phyloP scores from a whole-genome alignment of 2,329 filamentous ascomycete species.

The Colletotrichum sp. region DNA sequence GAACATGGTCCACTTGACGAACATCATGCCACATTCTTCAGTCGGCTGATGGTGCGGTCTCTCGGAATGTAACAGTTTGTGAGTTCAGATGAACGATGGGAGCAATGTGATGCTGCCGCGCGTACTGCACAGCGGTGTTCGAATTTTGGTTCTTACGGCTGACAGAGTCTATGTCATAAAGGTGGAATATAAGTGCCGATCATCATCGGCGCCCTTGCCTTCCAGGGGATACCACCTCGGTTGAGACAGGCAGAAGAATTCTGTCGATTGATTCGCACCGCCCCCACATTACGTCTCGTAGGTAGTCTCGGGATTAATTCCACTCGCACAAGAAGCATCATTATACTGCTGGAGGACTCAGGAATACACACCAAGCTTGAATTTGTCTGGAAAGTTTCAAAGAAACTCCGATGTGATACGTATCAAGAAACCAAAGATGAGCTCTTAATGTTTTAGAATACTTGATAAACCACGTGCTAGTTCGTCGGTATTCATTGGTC shows the following conservation, averaged over 20 bases:
- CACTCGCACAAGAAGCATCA: background rate
- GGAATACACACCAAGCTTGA: accelerated
- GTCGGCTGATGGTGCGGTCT: background rate
- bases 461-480: background rate
- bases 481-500: background rate
- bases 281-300: background rate
- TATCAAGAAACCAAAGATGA: background rate
- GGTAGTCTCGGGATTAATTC: background rate
- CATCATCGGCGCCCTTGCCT: background rate
- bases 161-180: background rate
- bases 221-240: background rate
- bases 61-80: background rate
- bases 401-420: accelerated
- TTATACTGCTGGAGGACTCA: background rate
- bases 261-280: background rate
- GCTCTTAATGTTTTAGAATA: background rate
- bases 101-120: background rate
- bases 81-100: background rate
- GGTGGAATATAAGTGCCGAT: background rate
- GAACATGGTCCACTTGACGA: background rate
- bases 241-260: background rate
- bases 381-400: accelerated
- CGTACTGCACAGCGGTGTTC: background rate
- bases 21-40: background rate
- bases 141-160: background rate